Conservation (phyloP, 805 yeast genomes). For the Starmerella bombi region DNA sequence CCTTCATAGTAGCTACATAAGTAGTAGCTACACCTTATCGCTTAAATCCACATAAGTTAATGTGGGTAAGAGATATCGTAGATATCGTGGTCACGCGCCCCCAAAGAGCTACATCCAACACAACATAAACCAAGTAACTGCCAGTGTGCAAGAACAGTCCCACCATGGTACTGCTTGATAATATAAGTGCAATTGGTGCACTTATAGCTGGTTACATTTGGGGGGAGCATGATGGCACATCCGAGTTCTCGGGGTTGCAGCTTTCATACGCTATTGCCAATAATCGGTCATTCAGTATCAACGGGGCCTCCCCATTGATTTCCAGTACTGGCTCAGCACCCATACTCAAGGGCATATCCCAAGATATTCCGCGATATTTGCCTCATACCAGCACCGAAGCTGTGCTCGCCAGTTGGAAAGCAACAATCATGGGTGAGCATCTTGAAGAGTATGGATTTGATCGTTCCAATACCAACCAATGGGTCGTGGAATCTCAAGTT, state of each 20-base stretch:
- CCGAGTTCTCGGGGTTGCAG: slow-evolving; percentile 1
- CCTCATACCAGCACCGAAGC: slow-evolving; percentile 1
- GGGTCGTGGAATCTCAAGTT: slow-evolving; percentile 3
- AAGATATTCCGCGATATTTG: slow-evolving; percentile 8
- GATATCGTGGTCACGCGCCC: too few relatives aligned
- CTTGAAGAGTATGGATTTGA: background rate
- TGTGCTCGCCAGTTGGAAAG: slow-evolving; percentile 10
- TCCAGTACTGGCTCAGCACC: background rate
- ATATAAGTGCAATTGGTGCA: background rate
- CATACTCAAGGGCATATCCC: background rate
- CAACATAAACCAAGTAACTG: background rate
- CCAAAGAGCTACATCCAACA: too few relatives aligned
- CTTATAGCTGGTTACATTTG: background rate
- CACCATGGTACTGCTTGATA: background rate
- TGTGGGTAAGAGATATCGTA: too few relatives aligned
- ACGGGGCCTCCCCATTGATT: background rate
- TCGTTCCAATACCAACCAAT: slow-evolving; percentile 5
- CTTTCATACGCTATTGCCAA: slow-evolving; percentile 7
- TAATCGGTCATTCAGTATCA: slow-evolving; percentile 4
- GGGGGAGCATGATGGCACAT: background rate
- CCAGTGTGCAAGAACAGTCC: background rate
- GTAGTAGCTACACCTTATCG: too few relatives aligned
- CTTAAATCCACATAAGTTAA: too few relatives aligned
- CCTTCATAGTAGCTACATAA: background rate
- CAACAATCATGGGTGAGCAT: slow-evolving; percentile 2